Conservation (phyloP, 78 protist genomes). For the Monosiga brevicollis region DNA sequence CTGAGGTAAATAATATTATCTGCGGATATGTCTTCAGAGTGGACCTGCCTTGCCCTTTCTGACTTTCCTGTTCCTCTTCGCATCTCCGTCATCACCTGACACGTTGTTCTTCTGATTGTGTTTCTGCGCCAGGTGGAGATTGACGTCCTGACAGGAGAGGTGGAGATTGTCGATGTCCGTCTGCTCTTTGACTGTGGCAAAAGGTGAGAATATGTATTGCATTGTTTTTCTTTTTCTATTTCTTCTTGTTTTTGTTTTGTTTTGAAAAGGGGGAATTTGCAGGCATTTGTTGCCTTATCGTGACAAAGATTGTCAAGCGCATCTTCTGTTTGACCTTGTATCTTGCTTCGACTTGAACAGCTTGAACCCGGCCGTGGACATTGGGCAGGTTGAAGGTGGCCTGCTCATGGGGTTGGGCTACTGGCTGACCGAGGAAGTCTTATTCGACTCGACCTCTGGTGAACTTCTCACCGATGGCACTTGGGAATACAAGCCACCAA, state of each 20-base stretch:
- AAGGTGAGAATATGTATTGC: neutral
- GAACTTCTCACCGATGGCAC: slow-evolving; percentile 6
- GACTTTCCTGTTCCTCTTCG: too few species aligned
- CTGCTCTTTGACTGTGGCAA: slow-evolving; percentile 37
- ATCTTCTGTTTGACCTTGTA: too few species aligned
- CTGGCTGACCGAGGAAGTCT: slow-evolving; percentile 45
- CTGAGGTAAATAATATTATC: too few species aligned
- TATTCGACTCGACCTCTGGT: neutral
- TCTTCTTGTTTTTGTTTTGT: neutral
- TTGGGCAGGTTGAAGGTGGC: slow-evolving; percentile 57
- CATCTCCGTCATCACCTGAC: too few species aligned
- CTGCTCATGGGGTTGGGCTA: slow-evolving; percentile 15
- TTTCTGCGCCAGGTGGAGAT: slow-evolving; percentile 56
- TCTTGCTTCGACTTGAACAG: too few species aligned
- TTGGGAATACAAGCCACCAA: slow-evolving; percentile 30
- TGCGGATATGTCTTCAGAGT: too few species aligned
- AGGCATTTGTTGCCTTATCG: too few species aligned
- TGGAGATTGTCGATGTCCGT: slow-evolving; percentile 24
- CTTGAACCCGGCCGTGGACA: slow-evolving; percentile 45
- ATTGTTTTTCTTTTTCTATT: neutral
- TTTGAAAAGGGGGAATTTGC: too few species aligned
- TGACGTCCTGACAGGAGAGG: slow-evolving; percentile 51
- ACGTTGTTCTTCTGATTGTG: too few species aligned
- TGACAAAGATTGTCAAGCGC: too few species aligned
- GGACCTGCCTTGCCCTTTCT: too few species aligned